Evolutionary conservation across 1,139 yeast species (phyloP).

Genomic region (Protomyces gravidus): DNA sequence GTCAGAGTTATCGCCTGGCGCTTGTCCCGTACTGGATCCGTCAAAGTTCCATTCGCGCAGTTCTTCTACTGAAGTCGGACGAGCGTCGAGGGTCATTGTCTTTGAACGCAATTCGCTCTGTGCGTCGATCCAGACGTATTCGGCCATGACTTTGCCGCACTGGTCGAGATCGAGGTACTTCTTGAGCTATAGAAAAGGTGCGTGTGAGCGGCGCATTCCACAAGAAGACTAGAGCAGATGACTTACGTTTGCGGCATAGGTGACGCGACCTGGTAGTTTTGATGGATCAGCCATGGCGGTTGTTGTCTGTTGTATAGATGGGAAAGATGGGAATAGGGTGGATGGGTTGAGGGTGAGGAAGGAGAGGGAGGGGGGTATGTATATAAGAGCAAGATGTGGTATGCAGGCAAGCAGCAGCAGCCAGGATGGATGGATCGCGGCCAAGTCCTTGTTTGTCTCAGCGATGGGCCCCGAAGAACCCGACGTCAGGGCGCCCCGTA

Average conservation of each 20-base stretch:
- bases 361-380: not conserved
- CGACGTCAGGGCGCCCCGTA: no score
- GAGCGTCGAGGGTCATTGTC: conserved; percentile 73
- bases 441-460: no score
- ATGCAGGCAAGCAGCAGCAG: no score
- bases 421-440: no score
- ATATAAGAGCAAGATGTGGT: not conserved
- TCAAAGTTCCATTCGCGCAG: conserved; percentile 99
- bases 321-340: not conserved
- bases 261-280: conserved; percentile 1
- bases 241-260: conserved; percentile 4
- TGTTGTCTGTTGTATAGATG: not conserved
- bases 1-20: conserved; percentile 97
- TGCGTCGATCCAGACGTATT: conserved; percentile 97
- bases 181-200: not conserved
- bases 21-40: conserved; percentile 98
- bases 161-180: conserved; percentile 83
- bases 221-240: not conserved
- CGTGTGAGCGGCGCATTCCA: not conserved
- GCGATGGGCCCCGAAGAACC: no score
- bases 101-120: conserved; percentile 89
- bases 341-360: not conserved
- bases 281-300: not conserved
- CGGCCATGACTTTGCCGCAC: conserved; percentile 83
- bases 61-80: conserved; percentile 70